phyloP scores from a whole-genome alignment of 805 yeast species.

The Zygoascus ofunaensis region DNA sequence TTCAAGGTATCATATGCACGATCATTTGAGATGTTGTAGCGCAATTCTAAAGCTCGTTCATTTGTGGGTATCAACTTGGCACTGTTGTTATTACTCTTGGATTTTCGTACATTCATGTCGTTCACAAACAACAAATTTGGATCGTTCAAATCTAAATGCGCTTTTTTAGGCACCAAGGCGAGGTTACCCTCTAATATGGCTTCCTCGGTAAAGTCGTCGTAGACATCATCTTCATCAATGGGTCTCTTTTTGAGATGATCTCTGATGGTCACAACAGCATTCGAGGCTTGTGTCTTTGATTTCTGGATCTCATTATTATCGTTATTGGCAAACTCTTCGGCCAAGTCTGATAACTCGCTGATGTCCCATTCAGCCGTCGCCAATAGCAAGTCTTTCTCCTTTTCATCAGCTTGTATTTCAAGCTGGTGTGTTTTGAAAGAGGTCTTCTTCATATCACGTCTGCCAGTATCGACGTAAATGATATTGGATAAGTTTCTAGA shows the following conservation, averaged over 20 bases:
- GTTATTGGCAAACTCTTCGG: slow-evolving; percentile 1
- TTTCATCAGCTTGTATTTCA: slow-evolving; percentile 1
- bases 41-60: slow-evolving; percentile 45
- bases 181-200: slow-evolving; percentile 63
- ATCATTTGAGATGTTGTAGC: slow-evolving; percentile 84
- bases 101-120: slow-evolving; percentile 20
- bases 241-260: not conserved
- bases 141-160: slow-evolving; percentile 76
- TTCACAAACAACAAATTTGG: slow-evolving; percentile 63
- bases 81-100: not conserved
- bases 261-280: not conserved
- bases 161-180: slow-evolving; percentile 17
- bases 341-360: slow-evolving; percentile 18
- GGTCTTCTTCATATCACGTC: not conserved
- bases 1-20: slow-evolving; percentile 71
- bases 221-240: slow-evolving; percentile 7
- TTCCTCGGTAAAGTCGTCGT: slow-evolving; percentile 41
- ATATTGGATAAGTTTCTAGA: slow-evolving; percentile 3
- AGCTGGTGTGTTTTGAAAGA: not conserved
- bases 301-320: not conserved
- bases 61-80: slow-evolving; percentile 37
- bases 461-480: slow-evolving; percentile 1
- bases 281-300: not conserved
- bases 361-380: slow-evolving; percentile 78
- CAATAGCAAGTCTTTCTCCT: slow-evolving; percentile 33